Evolutionary conservation across 169 alveolate species (phyloP).

Genomic region (Cardiosporidium cionae): DNA sequence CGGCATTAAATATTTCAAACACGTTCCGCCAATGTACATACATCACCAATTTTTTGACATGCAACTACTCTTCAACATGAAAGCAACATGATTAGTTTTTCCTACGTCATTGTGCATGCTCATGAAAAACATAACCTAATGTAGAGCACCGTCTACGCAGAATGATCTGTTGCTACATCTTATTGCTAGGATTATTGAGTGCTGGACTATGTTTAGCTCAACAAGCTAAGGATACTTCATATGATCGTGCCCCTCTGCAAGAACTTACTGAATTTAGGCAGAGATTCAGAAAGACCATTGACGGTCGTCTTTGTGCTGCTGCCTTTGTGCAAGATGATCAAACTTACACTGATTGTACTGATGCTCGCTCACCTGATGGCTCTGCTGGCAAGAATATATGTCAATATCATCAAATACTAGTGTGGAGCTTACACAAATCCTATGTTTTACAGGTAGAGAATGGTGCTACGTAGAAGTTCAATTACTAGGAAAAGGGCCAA

Average conservation of each 20-base stretch:
- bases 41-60: too few species aligned
- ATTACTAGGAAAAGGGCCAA: constrained; percentile 70
- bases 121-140: too few species aligned
- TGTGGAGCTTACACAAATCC: not conserved
- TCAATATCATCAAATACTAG: not conserved
- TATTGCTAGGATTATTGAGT: too few species aligned
- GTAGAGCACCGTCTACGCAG: too few species aligned
- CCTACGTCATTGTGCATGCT: too few species aligned
- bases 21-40: too few species aligned
- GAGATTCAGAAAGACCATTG: constrained; percentile 67
- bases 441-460: constrained; percentile 54
- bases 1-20: too few species aligned
- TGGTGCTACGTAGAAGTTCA: constrained; percentile 87
- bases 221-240: not conserved
- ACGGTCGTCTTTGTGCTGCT: constrained; percentile 77
- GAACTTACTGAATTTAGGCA: constrained; percentile 68
- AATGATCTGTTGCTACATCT: too few species aligned
- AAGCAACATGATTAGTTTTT: too few species aligned
- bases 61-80: too few species aligned
- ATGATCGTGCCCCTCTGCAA: constrained; percentile 38
- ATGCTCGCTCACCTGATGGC: constrained; percentile 78
- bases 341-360: constrained; percentile 76
- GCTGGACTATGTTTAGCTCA: too few species aligned
- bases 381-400: constrained; percentile 50
- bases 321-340: constrained; percentile 77